Conservation (phyloP, 768 basidiomycete species). For the Pholiota molesta region DNA sequence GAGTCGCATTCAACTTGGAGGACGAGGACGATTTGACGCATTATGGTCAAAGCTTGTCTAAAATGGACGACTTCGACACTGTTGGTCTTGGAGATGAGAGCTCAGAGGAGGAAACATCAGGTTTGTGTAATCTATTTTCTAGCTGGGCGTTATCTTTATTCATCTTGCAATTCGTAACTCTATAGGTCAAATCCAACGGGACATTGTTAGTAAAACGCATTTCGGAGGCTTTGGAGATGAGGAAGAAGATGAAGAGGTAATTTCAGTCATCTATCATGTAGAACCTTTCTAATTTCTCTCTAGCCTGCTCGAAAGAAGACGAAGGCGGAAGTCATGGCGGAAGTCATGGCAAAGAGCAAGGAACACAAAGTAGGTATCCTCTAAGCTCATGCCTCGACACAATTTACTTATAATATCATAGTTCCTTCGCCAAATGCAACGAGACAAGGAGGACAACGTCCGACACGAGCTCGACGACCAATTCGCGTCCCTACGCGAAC, state of each 20-base stretch:
- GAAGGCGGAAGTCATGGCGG: slow-evolving; percentile 96
- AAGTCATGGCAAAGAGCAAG: slow-evolving; percentile 97
- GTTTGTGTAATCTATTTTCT: slow-evolving; percentile 29
- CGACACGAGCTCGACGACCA: slow-evolving; percentile 90
- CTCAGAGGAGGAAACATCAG: slow-evolving; percentile 51
- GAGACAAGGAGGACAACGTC: slow-evolving; percentile 81
- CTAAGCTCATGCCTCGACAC: slow-evolving; percentile 9
- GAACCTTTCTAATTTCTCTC: slow-evolving; percentile 7
- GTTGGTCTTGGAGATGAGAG: slow-evolving; percentile 61
- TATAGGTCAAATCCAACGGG: slow-evolving; percentile 69
- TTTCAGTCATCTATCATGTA: background rate
- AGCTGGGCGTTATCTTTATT: background rate
- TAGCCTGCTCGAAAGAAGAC: slow-evolving; percentile 86
- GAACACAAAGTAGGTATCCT: slow-evolving; percentile 74
- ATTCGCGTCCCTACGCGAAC: slow-evolving; percentile 75
- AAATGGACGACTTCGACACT: slow-evolving; percentile 82
- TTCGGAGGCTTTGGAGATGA: slow-evolving; percentile 85
- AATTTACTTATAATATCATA: slow-evolving; percentile 31
- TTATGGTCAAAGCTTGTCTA: slow-evolving; percentile 87
- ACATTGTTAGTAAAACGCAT: slow-evolving; percentile 69
- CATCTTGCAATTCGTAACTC: background rate
- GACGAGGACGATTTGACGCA: slow-evolving; percentile 92
- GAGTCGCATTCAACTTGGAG: slow-evolving; percentile 84
- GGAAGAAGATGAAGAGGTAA: slow-evolving; percentile 52
- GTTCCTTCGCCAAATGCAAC: slow-evolving; percentile 87